Percentiles rank a stretch among this genome's conserved stretches.
Conservation (phyloP, 768 basidiomycete species). For the Agaricus sinodeliciosus region DNA sequence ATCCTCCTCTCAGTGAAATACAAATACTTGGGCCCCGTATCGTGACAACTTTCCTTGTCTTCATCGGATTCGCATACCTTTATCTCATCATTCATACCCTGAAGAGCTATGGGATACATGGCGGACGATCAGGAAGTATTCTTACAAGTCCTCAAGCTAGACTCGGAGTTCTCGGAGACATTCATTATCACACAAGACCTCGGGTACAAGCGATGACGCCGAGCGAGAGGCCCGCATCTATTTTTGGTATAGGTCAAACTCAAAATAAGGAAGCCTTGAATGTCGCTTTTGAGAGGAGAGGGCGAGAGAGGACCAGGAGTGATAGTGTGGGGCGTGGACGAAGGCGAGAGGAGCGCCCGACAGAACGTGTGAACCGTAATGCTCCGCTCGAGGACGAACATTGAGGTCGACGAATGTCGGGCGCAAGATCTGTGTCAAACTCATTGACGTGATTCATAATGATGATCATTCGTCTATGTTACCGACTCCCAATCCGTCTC, state of each 20-base stretch:
- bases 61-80: constrained; percentile 57
- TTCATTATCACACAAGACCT: not conserved
- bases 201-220: not conserved
- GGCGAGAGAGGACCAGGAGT: constrained; percentile 21
- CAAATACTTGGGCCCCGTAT: constrained; percentile 48
- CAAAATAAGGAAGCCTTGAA: constrained; percentile 12
- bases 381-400: not conserved
- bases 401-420: no score
- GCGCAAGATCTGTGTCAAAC: no score
- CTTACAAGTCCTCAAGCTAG: constrained; percentile 9
- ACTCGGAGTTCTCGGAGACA: constrained; percentile 1
- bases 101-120: constrained; percentile 44
- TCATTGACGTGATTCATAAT: no score
- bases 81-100: constrained; percentile 55
- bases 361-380: not conserved
- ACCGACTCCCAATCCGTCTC: no score
- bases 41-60: constrained; percentile 45
- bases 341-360: constrained; percentile 1
- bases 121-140: constrained; percentile 13
- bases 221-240: not conserved
- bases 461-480: no score
- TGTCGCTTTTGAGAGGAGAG: constrained; percentile 19
- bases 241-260: not conserved
- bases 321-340: not conserved
- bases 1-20: constrained; percentile 26